These are phyloP conservation scores for Saprolegnia diclina DNA, from an alignment of 352 stramenopile genomes.

Conservation along the genomic window DNA sequence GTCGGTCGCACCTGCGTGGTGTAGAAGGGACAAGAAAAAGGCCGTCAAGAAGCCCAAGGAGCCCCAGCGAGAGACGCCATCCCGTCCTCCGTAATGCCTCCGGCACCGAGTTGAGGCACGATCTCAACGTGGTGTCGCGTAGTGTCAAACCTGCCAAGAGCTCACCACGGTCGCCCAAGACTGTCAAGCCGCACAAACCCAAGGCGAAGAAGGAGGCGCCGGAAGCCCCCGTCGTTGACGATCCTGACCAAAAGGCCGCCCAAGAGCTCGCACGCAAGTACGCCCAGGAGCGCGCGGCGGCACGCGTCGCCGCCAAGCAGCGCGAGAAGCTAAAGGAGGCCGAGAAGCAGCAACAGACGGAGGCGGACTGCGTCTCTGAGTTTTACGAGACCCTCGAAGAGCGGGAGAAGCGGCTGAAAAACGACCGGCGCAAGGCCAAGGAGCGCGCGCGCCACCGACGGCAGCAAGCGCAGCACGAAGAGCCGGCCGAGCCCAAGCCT, in stretches of 20 bases:
- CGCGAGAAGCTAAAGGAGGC: slow-evolving; percentile 29
- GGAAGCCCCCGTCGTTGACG: slow-evolving; percentile 31
- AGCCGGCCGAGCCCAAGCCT: background rate
- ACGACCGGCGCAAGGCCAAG: slow-evolving; percentile 41
- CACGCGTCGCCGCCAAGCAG: slow-evolving; percentile 33
- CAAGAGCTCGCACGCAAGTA: slow-evolving; percentile 35
- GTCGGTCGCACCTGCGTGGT: slow-evolving; percentile 8
- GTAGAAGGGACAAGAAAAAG: background rate
- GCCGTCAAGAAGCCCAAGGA: background rate
- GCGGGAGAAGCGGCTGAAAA: slow-evolving; percentile 33
- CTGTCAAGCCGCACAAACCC: background rate
- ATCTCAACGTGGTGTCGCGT: too few species aligned
- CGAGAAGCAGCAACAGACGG: slow-evolving; percentile 24
- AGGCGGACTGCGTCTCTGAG: slow-evolving; percentile 25
- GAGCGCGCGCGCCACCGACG: slow-evolving; percentile 39
- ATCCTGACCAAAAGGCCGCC: slow-evolving; percentile 34
- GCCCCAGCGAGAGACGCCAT: background rate
- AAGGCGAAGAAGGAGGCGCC: slow-evolving; percentile 19
- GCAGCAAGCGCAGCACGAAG: background rate
- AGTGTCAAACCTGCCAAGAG: background rate
- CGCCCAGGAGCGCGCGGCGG: slow-evolving; percentile 55
- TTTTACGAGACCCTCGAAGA: slow-evolving; percentile 33
- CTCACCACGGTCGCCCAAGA: background rate
- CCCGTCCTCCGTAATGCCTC: too few species aligned
- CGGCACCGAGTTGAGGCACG: too few species aligned